phyloP scores from a whole-genome alignment of 495 filamentous ascomycete genomes.

The Penicillium taxi region DNA sequence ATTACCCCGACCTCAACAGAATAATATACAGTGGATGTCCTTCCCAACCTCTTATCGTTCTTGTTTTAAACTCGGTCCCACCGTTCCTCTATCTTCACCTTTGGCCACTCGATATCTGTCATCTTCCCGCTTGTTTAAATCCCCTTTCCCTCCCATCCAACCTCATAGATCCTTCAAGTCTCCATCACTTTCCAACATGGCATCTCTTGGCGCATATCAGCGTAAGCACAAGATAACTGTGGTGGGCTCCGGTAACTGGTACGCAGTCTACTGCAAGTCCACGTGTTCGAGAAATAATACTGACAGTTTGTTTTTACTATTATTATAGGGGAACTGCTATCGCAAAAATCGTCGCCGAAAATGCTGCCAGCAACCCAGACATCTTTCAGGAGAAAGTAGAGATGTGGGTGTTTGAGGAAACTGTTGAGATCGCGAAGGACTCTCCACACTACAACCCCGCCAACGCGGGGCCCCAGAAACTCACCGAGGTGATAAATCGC shows the following conservation, averaged over 20 bases:
- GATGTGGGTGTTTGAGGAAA: slow-evolving; percentile 97
- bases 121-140: slow-evolving; percentile 16
- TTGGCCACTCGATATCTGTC: slow-evolving; percentile 18
- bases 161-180: slow-evolving; percentile 18
- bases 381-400: slow-evolving; percentile 83
- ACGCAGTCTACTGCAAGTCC: slow-evolving; percentile 13
- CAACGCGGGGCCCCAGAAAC: slow-evolving; percentile 62
- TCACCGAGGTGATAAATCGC: slow-evolving; percentile 84
- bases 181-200: slow-evolving; percentile 27
- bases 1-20: no score
- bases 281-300: background rate
- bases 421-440: slow-evolving; percentile 60
- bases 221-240: slow-evolving; percentile 91
- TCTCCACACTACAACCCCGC: slow-evolving; percentile 53
- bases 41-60: slow-evolving; percentile 16
- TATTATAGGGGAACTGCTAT: slow-evolving; percentile 78
- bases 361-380: slow-evolving; percentile 64
- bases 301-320: background rate
- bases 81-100: slow-evolving; percentile 20
- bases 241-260: slow-evolving; percentile 96
- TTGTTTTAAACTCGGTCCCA: slow-evolving; percentile 7
- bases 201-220: slow-evolving; percentile 34
- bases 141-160: slow-evolving; percentile 7
- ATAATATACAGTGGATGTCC: no score
- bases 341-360: slow-evolving; percentile 93